Conservation (phyloP, 192 early-diverging fungal genomes). For the Gigaspora rosea region DNA sequence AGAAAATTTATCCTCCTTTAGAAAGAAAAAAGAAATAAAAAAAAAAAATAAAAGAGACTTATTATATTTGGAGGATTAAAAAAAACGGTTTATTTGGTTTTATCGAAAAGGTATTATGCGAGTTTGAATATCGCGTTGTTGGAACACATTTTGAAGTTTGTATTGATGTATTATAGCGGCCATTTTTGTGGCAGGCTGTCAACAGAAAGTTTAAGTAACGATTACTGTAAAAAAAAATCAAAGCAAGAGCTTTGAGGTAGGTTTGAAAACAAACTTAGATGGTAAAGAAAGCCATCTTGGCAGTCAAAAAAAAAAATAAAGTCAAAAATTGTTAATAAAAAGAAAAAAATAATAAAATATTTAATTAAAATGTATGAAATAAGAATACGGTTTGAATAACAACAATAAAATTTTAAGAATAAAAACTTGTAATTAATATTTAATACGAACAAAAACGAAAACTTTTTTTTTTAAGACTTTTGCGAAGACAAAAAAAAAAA, state of each 20-base stretch:
- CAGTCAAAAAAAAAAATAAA: background rate
- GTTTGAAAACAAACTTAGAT: constrained; percentile 11
- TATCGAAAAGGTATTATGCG: constrained; percentile 30
- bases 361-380: background rate
- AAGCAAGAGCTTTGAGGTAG: constrained; percentile 21
- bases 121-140: background rate
- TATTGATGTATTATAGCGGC: background rate
- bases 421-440: no score
- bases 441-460: no score
- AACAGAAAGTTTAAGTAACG: background rate
- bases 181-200: constrained; percentile 15
- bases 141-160: background rate
- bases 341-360: background rate
- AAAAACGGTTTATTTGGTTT: background rate
- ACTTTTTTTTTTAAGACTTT: no score
- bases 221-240: background rate
- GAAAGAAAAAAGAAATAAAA: background rate
- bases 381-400: no score
- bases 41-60: no score
- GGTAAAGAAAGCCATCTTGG: constrained; percentile 13
- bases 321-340: background rate
- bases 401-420: no score
- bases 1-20: background rate
- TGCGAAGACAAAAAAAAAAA: no score
- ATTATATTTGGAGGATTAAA: constrained; percentile 9